Conservation (phyloP, 805 yeast species). For the Sugiyamaella marilandica region DNA sequence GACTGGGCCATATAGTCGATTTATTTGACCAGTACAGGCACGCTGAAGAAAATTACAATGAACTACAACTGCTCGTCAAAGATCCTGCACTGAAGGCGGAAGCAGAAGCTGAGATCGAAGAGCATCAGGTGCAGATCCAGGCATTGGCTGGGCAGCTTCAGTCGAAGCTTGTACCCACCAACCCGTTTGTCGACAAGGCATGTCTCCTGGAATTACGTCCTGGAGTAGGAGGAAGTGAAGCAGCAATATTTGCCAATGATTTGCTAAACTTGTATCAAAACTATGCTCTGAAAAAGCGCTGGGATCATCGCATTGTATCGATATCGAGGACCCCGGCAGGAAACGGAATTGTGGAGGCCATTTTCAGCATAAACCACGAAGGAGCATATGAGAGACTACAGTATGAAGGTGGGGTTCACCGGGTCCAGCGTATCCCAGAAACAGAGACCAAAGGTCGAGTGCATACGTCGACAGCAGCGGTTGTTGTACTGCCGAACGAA, state of each 20-base stretch:
- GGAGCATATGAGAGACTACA: conserved; percentile 72
- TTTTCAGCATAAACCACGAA: conserved; percentile 63
- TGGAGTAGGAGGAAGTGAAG: conserved; percentile 95
- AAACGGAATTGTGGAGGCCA: conserved; percentile 67
- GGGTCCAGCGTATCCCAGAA: conserved; percentile 90
- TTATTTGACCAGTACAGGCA: conserved; percentile 37
- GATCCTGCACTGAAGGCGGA: conserved; percentile 52
- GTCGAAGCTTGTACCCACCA: conserved; percentile 61
- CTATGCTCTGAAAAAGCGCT: conserved; percentile 58
- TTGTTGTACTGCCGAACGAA: conserved; percentile 79
- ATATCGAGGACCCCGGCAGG: conserved; percentile 47
- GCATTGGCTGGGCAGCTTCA: conserved; percentile 42
- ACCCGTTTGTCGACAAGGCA: conserved; percentile 68
- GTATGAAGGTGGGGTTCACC: conserved; percentile 91
- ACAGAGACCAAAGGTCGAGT: conserved; percentile 92
- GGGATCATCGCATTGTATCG: conserved; percentile 64
- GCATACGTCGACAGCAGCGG: conserved; percentile 96
- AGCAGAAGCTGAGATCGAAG: conserved; percentile 56
- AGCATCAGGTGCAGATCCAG: conserved; percentile 42
- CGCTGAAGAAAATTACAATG: conserved; percentile 32
- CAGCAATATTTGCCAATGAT: conserved; percentile 79
- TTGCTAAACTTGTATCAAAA: conserved; percentile 74
- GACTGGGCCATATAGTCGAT: conserved; percentile 42
- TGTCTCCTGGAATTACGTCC: conserved; percentile 85
- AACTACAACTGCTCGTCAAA: conserved; percentile 41